Base-by-base conservation (phyloP, 1,139 yeast species). In the Kodamaea anthophila region DNA sequence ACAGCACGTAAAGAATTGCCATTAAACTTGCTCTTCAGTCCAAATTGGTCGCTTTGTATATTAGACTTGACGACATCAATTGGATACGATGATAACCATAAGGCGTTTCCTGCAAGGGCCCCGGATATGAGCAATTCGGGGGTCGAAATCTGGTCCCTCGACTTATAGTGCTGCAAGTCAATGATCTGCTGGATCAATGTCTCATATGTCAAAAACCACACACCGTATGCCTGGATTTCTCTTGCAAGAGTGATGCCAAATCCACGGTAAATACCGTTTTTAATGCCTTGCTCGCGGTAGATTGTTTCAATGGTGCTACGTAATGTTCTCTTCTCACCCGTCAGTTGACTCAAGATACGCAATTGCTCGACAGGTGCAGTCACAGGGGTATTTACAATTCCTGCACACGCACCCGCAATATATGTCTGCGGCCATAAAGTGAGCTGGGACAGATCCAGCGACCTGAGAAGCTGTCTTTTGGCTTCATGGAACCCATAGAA, bases 401-500 rank as follows among this genome's bases (percentile, higher is more conserved):
- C 94, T 0, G 93, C 88, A 38, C 65, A 57, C 0, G 87, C 86
- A 13, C 94, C 94, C 3, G 86, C 77, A 9, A 75, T 38, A 48
- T 81, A 82, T 24, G 79, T 75, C 40, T 81, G 85, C 2, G 74
- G 70, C 68, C 70, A 63, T 24, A 73, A 58, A 24, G 70, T 70
- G 35, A 79, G 53, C 26, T 60, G 60, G 14, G 41, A 40, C 29
- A 53, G 56, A 6, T 51, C 46, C 27, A 44, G 46, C 13, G 39
- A 40, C 14, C 48, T 55, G 24, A 72, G 47, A 7, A 81, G 44
- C 46, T 74, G 83, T 37, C 93, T 60, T 46, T 76, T 77, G 18
- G 86, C 73, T 46, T 81, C 93, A 47, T 79, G 86, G 48, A 81
- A 82, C 4, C 88, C 86, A 43, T 79, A 80, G 49, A 80, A 80